Conservation (phyloP, 495 filamentous ascomycete species). For the Terfezia claveryi region DNA sequence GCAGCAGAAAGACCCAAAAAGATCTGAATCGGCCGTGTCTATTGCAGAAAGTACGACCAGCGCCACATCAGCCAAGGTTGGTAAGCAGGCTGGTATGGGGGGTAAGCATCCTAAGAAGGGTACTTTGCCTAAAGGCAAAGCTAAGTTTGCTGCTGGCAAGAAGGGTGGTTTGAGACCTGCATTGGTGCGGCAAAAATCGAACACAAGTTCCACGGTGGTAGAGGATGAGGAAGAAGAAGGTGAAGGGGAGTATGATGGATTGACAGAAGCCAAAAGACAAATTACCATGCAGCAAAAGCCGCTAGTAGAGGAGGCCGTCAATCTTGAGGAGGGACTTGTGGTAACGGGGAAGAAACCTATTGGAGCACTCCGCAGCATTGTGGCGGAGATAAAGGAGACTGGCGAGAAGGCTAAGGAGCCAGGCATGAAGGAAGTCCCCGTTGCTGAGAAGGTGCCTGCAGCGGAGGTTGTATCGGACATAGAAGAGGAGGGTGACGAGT, state of each 20-base stretch:
- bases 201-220: neutral
- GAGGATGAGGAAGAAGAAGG: neutral
- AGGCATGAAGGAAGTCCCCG: neutral
- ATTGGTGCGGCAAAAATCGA: neutral
- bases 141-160: neutral
- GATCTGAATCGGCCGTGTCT: neutral
- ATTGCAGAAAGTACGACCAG: neutral
- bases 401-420: neutral
- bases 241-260: slow-evolving; percentile 3
- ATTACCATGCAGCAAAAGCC: neutral
- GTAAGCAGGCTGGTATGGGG: neutral
- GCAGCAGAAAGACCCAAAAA: neutral
- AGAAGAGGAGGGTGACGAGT: slow-evolving; percentile 5
- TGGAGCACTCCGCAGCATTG: neutral
- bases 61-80: neutral
- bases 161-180: neutral
- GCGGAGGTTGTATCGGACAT: slow-evolving; percentile 6
- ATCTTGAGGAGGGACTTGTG: neutral
- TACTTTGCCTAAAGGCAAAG: neutral
- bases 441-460: slow-evolving; percentile 1
- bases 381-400: slow-evolving; percentile 7
- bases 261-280: neutral
- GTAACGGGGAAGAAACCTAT: neutral
- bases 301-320: neutral
- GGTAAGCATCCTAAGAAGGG: neutral